Percentiles rank a stretch among this genome's conserved stretches.
These are phyloP conservation scores for Claviceps arundinis DNA, from an alignment of 2,329 filamentous ascomycete genomes.

Conservation along the genomic window DNA sequence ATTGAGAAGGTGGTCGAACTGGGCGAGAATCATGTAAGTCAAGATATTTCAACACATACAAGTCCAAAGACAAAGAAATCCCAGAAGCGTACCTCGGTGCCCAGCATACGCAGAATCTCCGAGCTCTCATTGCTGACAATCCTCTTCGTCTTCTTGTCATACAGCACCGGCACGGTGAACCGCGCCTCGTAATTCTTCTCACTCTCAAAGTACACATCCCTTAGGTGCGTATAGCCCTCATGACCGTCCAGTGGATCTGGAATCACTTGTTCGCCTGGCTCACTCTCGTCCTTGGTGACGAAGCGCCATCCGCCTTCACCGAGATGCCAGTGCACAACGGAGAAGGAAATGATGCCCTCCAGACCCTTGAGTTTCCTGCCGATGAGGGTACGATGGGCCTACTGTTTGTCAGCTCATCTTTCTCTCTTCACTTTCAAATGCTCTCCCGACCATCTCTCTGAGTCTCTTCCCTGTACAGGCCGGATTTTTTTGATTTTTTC, in stretches of 20 bases:
- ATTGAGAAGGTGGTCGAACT: conserved; percentile 58
- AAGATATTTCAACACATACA: too few species aligned
- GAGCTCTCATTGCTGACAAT: conserved; percentile 89
- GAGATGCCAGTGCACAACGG: conserved; percentile 90
- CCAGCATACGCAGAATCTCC: conserved; percentile 88
- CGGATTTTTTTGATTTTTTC: too few species aligned
- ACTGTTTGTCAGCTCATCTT: neutral
- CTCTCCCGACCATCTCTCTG: too few species aligned
- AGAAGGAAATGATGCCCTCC: conserved; percentile 66
- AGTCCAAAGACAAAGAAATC: neutral
- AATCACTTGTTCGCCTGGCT: conserved; percentile 48
- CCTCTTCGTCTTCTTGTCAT: conserved; percentile 58
- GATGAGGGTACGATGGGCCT: conserved; percentile 75
- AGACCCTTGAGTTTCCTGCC: conserved; percentile 83
- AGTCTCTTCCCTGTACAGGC: too few species aligned
- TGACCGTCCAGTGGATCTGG: conserved; percentile 58
- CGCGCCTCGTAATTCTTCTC: conserved; percentile 61
- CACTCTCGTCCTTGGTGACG: conserved; percentile 44
- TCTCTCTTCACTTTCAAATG: neutral
- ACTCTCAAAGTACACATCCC: conserved; percentile 66
- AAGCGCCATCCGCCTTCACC: conserved; percentile 68
- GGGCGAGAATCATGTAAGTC: neutral
- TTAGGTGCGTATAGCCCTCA: conserved; percentile 54
- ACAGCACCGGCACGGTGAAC: conserved; percentile 80
- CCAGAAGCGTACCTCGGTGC: conserved; percentile 38